Base-by-base conservation (phyloP, 2,329 filamentous ascomycete genomes). In the Ceratocystis variospora region DNA sequence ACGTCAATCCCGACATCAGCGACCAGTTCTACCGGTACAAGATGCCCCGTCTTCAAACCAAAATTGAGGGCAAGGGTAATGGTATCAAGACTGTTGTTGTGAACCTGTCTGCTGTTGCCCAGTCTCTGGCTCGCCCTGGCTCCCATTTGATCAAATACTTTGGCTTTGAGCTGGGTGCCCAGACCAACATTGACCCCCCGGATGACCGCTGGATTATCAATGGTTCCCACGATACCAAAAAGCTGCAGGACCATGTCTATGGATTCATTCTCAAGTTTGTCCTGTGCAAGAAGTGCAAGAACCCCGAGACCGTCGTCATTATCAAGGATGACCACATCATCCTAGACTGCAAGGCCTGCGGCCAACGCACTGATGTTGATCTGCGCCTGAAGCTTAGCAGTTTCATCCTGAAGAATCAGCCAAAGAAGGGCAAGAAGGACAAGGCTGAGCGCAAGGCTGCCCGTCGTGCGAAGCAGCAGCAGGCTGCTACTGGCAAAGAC, bases 201-300 rank as follows among this genome's bases (percentile, higher is more conserved):
- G 93, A 97, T 76, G 94, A 99, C 76, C 94, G 94, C 76, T 99
- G 94, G 93, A 99, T 99, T 80, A 97, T 99, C 84, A 99, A 99
- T 79, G 94, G 94, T 75, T 90, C 93, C 71, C 94, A 99, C 76
- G 94, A 99, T 71, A 87, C 93, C 69, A 80, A 82, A 77, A 97
- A 97, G 82, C 88, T 99, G 62, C 94, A 99, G 81, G 94, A 97
- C 76, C 92, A 96, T 73, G 89, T 99, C 62, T 93, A 97, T 76
- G 92, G 92, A 72, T 99, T 99, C 84, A 99, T 99, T 80, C 84
- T 87, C 81, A 96, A 90, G 80, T 99, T 97, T 72, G 94, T 99
- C 73, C 91, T 99, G 70, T 99, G 94, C 89, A 96, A 95, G 81
- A 93, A 95, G 77, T 99, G 94, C 87, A 96, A 96, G 86, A 99